These are phyloP conservation scores for Auriscalpium vulgare DNA, from an alignment of 768 basidiomycete species.

Conservation along the genomic window DNA sequence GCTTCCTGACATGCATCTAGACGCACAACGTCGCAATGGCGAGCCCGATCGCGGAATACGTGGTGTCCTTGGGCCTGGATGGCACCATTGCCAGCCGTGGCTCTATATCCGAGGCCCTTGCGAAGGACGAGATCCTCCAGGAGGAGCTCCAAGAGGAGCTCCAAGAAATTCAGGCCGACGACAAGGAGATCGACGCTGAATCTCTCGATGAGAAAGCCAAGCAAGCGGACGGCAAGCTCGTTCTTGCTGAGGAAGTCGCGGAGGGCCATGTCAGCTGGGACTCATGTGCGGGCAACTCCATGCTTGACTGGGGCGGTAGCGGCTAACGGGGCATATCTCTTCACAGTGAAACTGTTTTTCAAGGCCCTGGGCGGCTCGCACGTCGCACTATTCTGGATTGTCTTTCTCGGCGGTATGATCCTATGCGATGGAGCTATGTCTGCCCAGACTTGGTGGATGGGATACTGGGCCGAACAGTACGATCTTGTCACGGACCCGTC, in stretches of 20 bases:
- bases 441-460: constrained; percentile 35
- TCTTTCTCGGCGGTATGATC: constrained; percentile 15
- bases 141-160: constrained; percentile 20
- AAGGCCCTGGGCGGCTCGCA: constrained; percentile 20
- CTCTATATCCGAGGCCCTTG: constrained; percentile 39
- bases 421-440: constrained; percentile 17
- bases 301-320: neutral
- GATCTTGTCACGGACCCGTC: constrained; percentile 21
- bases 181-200: constrained; percentile 19
- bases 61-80: constrained; percentile 46
- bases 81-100: constrained; percentile 45
- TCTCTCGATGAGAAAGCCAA: constrained; percentile 14
- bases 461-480: constrained; percentile 39
- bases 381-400: constrained; percentile 26
- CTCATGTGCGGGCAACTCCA: constrained; percentile 23
- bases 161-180: constrained; percentile 18
- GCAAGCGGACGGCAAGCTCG: constrained; percentile 44
- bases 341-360: constrained; percentile 24
- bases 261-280: constrained; percentile 50
- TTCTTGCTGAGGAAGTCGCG: constrained; percentile 55
- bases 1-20: constrained; percentile 17
- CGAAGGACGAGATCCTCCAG: constrained; percentile 28
- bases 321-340: neutral
- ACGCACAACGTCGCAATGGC: constrained; percentile 49
- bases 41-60: constrained; percentile 44